phyloP scores from a whole-genome alignment of 1,139 yeast species.

The Zygosaccharomyces pseudobailii region DNA sequence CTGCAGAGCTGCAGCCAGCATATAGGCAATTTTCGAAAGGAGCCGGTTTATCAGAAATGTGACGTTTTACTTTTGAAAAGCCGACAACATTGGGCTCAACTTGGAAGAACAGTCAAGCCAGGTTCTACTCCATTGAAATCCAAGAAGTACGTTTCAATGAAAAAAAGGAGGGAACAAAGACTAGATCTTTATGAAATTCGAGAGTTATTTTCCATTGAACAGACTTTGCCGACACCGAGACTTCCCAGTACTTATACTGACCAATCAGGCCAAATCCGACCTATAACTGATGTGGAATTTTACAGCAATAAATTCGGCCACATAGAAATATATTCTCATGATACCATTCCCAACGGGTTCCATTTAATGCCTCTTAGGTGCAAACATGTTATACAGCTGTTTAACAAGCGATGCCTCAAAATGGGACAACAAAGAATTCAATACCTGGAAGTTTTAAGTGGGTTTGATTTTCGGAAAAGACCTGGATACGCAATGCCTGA shows the following conservation, averaged over 20 bases:
- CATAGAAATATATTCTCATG: slow-evolving; percentile 20
- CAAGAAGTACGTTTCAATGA: slow-evolving; percentile 15
- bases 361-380: slow-evolving; percentile 6
- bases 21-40: slow-evolving; percentile 4
- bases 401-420: slow-evolving; percentile 14
- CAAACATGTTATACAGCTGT: slow-evolving; percentile 2
- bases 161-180: slow-evolving; percentile 4
- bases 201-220: slow-evolving; percentile 22
- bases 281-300: slow-evolving; percentile 14
- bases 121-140: slow-evolving; percentile 13
- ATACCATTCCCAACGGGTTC: slow-evolving; percentile 22
- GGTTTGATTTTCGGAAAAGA: slow-evolving; percentile 25
- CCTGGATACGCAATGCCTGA: slow-evolving; percentile 27
- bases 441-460: slow-evolving; percentile 25
- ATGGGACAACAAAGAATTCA: slow-evolving; percentile 8
- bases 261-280: slow-evolving; percentile 4
- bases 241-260: slow-evolving; percentile 12
- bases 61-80: slow-evolving; percentile 21
- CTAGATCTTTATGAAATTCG: slow-evolving; percentile 10
- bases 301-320: slow-evolving; percentile 23
- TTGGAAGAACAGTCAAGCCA: slow-evolving; percentile 22
- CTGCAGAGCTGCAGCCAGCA: slow-evolving; percentile 1
- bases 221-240: slow-evolving; percentile 20
- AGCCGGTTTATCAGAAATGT: slow-evolving; percentile 18
- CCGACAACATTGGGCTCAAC: slow-evolving; percentile 24